phyloP scores from a whole-genome alignment of 495 filamentous ascomycete species.

The Penicillium angulare region DNA sequence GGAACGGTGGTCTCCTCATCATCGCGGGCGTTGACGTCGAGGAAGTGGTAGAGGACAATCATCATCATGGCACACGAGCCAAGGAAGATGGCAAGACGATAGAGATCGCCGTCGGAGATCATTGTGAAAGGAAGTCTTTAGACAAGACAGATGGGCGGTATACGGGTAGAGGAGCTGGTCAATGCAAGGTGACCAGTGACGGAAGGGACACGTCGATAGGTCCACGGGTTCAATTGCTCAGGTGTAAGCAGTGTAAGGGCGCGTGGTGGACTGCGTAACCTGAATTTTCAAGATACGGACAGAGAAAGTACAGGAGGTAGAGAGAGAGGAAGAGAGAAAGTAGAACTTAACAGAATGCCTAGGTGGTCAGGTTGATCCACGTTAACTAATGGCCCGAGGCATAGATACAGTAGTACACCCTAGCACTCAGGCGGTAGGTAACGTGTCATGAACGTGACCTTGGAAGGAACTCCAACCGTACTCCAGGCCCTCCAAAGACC shows the following conservation, averaged over 20 bases:
- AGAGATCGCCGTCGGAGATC: constrained; percentile 84
- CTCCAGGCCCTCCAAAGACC: too few species aligned
- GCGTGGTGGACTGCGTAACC: background rate
- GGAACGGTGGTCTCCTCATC: constrained; percentile 26
- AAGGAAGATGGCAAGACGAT: constrained; percentile 87
- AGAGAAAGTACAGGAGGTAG: too few species aligned
- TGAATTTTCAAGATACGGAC: background rate
- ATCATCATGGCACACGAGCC: constrained; percentile 90
- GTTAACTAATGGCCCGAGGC: too few species aligned
- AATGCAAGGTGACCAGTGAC: background rate
- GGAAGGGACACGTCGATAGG: background rate
- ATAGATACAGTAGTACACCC: too few species aligned
- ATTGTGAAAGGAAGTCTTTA: constrained; percentile 46
- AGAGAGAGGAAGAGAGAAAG: too few species aligned
- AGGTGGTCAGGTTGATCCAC: too few species aligned
- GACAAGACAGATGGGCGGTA: background rate
- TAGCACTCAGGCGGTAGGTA: too few species aligned
- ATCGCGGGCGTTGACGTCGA: constrained; percentile 85
- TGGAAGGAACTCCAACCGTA: too few species aligned
- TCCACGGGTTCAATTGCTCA: too few species aligned
- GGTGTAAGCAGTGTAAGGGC: too few species aligned
- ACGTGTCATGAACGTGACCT: too few species aligned
- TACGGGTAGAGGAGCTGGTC: background rate
- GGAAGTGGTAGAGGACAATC: constrained; percentile 94
- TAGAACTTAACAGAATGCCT: too few species aligned